Conservation (phyloP, 192 early-diverging fungal species). For the Coemansia nantahalensis region DNA sequence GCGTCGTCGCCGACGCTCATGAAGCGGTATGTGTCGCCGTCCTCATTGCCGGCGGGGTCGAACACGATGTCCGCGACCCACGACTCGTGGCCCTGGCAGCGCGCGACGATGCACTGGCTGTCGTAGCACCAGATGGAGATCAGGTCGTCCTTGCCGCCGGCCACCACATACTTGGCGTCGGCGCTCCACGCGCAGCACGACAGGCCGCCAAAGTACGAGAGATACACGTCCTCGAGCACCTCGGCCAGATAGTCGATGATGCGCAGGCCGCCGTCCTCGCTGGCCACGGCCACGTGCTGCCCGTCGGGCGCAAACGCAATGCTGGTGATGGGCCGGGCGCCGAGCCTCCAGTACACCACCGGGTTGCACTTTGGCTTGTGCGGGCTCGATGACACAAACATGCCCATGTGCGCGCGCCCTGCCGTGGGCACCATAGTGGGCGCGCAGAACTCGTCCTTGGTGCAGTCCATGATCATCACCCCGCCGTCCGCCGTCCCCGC, state of each 20-base stretch:
- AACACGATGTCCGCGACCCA: slow-evolving; percentile 85
- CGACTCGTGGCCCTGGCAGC: slow-evolving; percentile 89
- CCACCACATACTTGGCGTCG: slow-evolving; percentile 78
- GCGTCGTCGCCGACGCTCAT: slow-evolving; percentile 90
- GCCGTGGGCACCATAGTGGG: slow-evolving; percentile 13
- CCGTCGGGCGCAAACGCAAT: slow-evolving; percentile 81
- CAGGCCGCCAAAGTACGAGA: slow-evolving; percentile 84
- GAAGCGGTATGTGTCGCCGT: slow-evolving; percentile 79
- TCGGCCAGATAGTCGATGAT: slow-evolving; percentile 75
- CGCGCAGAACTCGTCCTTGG: slow-evolving; percentile 71
- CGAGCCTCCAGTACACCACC: slow-evolving; percentile 73
- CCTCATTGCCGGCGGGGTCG: slow-evolving; percentile 72
- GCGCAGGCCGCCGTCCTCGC: slow-evolving; percentile 75
- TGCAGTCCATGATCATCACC: slow-evolving; percentile 82
- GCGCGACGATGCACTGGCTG: slow-evolving; percentile 71
- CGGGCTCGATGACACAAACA: slow-evolving; percentile 46
- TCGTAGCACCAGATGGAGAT: slow-evolving; percentile 86
- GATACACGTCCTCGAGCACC: slow-evolving; percentile 70
- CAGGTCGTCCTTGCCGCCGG: slow-evolving; percentile 92
- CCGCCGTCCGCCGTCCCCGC: slow-evolving; percentile 81
- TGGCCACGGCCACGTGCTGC: slow-evolving; percentile 74
- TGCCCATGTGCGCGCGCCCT: slow-evolving; percentile 2
- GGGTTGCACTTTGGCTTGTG: slow-evolving; percentile 79
- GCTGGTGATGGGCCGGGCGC: slow-evolving; percentile 68
- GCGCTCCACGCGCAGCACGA: slow-evolving; percentile 88